Conservation (phyloP, 768 basidiomycete genomes). For the Termitomyces sp. region DNA sequence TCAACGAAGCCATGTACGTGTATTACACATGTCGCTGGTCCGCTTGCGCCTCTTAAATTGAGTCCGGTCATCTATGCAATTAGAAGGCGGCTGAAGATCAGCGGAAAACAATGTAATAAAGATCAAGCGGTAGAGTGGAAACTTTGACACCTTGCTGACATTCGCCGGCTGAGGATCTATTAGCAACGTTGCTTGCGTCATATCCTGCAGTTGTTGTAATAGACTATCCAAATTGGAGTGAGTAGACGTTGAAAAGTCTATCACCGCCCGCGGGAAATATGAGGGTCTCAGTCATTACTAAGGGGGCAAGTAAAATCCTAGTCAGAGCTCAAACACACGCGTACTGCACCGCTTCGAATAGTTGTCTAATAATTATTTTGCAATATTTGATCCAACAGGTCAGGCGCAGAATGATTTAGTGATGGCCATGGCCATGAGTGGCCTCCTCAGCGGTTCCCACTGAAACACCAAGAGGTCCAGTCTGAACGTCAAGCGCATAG, state of each 20-base stretch:
- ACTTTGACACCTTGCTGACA: not conserved
- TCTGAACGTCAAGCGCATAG: conserved; percentile 58
- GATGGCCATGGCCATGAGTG: conserved; percentile 2
- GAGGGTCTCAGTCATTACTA: not conserved
- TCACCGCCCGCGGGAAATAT: not conserved
- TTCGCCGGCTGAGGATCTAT: not conserved
- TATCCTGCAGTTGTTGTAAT: not conserved
- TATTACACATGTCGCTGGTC: not conserved
- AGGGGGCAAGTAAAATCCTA: not conserved
- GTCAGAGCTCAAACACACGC: not conserved
- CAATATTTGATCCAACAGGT: not conserved
- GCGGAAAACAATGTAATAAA: not conserved
- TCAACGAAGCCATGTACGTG: not conserved
- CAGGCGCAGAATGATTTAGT: conserved; percentile 4
- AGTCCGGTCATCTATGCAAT: not conserved
- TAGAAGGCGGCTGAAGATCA: not conserved
- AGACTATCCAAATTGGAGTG: not conserved
- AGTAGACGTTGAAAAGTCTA: not conserved
- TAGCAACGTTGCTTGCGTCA: not conserved
- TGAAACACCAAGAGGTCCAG: conserved; percentile 3
- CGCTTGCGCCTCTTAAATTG: not conserved
- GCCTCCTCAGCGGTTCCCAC: conserved; percentile 1
- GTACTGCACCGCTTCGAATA: not conserved
- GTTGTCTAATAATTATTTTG: conserved; percentile 2
- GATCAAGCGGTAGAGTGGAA: not conserved